Evolutionary conservation across 1,139 yeast species (phyloP), one percentile per base, ranked within the genome.

Genomic region (Geotrichum bryndzae): DNA sequence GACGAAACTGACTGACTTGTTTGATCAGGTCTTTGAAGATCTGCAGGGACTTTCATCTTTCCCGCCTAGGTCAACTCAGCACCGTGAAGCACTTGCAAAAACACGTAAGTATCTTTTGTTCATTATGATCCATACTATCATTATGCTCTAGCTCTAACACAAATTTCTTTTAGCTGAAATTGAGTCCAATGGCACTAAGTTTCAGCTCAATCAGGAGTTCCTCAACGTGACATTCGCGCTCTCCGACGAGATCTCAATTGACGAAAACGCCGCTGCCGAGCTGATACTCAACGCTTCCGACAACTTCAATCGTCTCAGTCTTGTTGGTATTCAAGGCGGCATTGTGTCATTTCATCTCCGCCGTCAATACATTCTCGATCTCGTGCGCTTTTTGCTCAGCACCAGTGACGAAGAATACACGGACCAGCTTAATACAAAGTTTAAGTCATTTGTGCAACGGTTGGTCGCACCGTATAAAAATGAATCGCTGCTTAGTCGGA

Each of bases 311-410:
- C 72, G 81, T 52, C 78, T 82, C 38, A 91, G 89, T 3, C 76
- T 85, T 6, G 76, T 81, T 1, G 77, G 86, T 29, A 69, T 81
- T 4, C 96, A 90, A 68, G 81, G 86, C 41, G 96, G 94, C 1
- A 81, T 86, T 66, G 82, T 88, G n/a, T 79, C 84, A 6, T 90
- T 82, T 70, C 89, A 85, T 70, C 75, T 84, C 61, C 81, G 97
- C 67, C 80, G 86, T 59, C 87, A 85, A 69, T 87, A 84, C 67
- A 84, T 91, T 25, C 74, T 92, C 57, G 89, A 88, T 68, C 84
- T 90, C 48, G 79, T 86, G 29, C 84, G 89, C 7, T 88, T 80
- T 69, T 74, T 85, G 51, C 73, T 85, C 33, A 70, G 79, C 71
- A 64, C 72, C 72, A 41, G 48, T 23, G 69, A 51, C 22, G 27